phyloP scores from a whole-genome alignment of 108 stramenopile species.

The Chaetoceros muelleri region DNA sequence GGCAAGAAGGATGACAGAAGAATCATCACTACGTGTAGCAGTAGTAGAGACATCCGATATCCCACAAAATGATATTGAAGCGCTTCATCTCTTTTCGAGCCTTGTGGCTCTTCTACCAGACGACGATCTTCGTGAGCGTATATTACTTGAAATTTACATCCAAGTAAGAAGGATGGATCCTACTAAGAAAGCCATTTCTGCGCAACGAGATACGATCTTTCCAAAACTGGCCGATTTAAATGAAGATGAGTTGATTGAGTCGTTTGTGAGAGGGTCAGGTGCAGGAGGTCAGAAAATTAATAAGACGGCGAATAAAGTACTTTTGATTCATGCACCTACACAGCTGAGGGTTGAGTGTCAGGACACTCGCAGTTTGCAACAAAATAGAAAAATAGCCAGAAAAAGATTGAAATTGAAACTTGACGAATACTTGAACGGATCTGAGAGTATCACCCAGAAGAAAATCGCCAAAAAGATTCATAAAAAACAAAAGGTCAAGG shows the following conservation, averaged over 20 bases:
- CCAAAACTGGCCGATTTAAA: conserved; percentile 17
- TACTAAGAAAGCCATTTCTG: not conserved
- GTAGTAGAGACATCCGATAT: conserved; percentile 9
- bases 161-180: conserved; percentile 13
- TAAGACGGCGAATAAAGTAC: conserved; percentile 76
- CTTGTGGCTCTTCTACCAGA: conserved; percentile 48
- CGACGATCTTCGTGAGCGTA: conserved; percentile 21
- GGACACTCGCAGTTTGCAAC: conserved; percentile 77
- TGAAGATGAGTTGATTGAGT: conserved; percentile 60
- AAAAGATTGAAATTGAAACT: conserved; percentile 67
- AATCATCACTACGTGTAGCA: conserved; percentile 1
- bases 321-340: conserved; percentile 69
- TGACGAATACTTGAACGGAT: conserved; percentile 74
- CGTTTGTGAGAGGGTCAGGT: conserved; percentile 77
- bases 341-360: conserved; percentile 70
- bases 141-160: conserved; percentile 38
- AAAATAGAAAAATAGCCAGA: conserved; percentile 83
- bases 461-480: conserved; percentile 39
- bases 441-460: conserved; percentile 28
- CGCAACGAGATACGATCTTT: not conserved
- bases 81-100: conserved; percentile 52
- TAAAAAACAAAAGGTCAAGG: conserved; percentile 64
- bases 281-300: conserved; percentile 84
- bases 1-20: conserved; percentile 5
- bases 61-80: conserved; percentile 22